Base-by-base conservation (phyloP, 257 asterid species). In the Eucommia ulmoides region DNA sequence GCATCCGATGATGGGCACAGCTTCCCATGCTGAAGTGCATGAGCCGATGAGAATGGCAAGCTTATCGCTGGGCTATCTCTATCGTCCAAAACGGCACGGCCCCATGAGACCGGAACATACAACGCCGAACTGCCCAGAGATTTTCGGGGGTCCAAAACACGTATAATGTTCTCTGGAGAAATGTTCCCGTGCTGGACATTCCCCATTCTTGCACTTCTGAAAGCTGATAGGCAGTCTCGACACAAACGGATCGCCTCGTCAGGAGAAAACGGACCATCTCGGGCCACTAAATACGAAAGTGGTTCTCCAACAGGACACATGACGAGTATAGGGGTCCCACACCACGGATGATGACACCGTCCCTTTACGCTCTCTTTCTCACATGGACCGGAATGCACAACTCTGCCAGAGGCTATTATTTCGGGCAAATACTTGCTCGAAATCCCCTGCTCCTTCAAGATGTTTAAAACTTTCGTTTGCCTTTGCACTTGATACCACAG, bases 401-500 rank as follows among this genome's bases (percentile, higher is more conserved):
- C 72, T 56, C 82, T 56, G 1, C 96, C 96, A 0, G 96, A 73
- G 0, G 83, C 77, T 16, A 77, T 56, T 52, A 79, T 73, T 54
- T 71, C 83, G 0, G 96, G 96, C 22, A 85, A 73, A 54, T 69
- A 55, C 56, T 73, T 75, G 59, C 85, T 59, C 1, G 82, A 60
- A 44, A 71, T 49, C 6, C 92, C 81, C 3, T 71, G 65, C 22
- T 79, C 81, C 49, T 72, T 79, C 2, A 85, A 59, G 55, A 79
- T 72, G 56, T 79, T 82, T 58, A 85, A 22, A 15, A 85, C 80
- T 61, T 85, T 85, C 2, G 88, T 79, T 68, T 85, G 96, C 55
- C 96, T 69, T 54, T 79, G 94, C 21, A 85, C 96, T 66, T 76
- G 84, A 74, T 82, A 85, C 96, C 96, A 85, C 15, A 80, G 60